A percentile compares a stretch with the other conserved stretches of the same genome.
phyloP scores from a whole-genome alignment of 768 basidiomycete species.

The Kondoa subrosea region DNA sequence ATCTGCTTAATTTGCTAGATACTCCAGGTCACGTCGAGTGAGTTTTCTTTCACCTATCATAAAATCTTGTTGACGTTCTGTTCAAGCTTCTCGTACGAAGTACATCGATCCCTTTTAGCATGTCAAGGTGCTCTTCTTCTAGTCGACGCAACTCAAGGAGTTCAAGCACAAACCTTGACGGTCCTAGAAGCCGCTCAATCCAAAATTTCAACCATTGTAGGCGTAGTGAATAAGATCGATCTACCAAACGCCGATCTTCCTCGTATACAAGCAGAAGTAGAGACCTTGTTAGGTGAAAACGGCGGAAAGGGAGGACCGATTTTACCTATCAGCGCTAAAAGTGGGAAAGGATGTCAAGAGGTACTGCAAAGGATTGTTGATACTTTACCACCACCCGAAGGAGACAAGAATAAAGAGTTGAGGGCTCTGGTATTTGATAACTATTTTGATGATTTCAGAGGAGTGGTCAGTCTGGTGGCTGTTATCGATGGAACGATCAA shows the following conservation, averaged over 20 bases:
- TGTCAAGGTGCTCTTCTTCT: constrained; percentile 73
- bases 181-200: constrained; percentile 15
- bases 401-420: constrained; percentile 32
- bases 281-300: constrained; percentile 48
- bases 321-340: constrained; percentile 77
- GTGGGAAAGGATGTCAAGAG: constrained; percentile 60
- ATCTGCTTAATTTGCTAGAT: constrained; percentile 85
- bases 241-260: constrained; percentile 44
- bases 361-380: constrained; percentile 67
- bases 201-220: constrained; percentile 44
- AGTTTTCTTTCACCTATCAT: constrained; percentile 87
- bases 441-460: constrained; percentile 68
- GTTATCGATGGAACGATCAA: constrained; percentile 61
- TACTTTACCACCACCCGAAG: constrained; percentile 60
- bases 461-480: constrained; percentile 80
- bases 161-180: constrained; percentile 81
- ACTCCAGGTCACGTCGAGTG: constrained; percentile 90
- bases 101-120: constrained; percentile 75
- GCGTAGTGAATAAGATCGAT: constrained; percentile 94
- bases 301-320: constrained; percentile 46
- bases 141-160: constrained; percentile 59
- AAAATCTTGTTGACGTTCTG: constrained; percentile 9
- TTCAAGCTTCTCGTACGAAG: constrained; percentile 28
- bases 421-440: constrained; percentile 88
- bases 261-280: constrained; percentile 62